Evolutionary conservation across 331 rosid genomes (phyloP), one percentile per base, ranked within the genome.

Genomic region (Rhamnella rubrinervis): DNA sequence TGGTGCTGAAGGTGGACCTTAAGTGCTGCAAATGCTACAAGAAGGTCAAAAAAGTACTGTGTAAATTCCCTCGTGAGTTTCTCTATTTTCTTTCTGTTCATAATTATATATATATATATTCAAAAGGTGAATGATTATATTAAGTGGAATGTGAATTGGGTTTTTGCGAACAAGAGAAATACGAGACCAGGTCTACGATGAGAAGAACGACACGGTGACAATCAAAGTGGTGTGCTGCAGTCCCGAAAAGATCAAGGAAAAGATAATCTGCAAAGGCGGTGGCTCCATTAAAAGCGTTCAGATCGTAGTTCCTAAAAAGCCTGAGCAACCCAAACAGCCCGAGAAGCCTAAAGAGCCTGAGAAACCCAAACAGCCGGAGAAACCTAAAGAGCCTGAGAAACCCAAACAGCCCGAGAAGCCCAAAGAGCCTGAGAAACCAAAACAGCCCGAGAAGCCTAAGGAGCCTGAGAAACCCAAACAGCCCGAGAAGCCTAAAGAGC

Each of bases 1-100:
- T 93, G 98, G 81, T 63, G 78, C 78, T 93, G 58, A 81, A 85
- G 79, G 97, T 83, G 64, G 92, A 93, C 65, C 96, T 93, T 66
- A 78, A 83, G 17, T 93, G 98, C 72, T 23, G 57, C 1, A 84
- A 82, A 61, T 93, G 97, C 83, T 83, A 53, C 70, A 93, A 77
- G 83, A 93, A 93, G 85, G 89, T 93, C 26, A 91, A 91, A 80
- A 93, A 81, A 69, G 66, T 89, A 49, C 97, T 93, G 11, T 4
- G 66, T 28, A 83, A 87, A 70, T 39, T 82, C 13, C 96, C 98
- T 79, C 90, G 98, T 93, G 71, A 78, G 98, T 15, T 63, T n/a
- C 2, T 15, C 4, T 5, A 44, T 20, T 3, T 25, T 0, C 7
- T 7, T 11, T 15, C 19, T 17, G 0, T 19, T 5, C 9, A 23